Conservation (phyloP, 345 rosid genomes). For the Eucalyptus shirleyi region DNA sequence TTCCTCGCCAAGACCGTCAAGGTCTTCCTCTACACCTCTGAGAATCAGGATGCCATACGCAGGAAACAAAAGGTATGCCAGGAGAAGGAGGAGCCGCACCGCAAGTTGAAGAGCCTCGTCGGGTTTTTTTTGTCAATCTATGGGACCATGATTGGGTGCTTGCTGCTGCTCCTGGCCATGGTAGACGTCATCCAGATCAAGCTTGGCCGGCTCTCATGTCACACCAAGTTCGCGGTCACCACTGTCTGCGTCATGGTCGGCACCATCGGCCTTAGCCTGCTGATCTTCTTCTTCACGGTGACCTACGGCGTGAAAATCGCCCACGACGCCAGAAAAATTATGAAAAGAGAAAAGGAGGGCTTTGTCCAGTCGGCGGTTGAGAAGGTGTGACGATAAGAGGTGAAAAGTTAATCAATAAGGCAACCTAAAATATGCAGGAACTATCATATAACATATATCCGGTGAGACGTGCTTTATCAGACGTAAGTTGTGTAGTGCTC, state of each 20-base stretch:
- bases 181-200: not conserved
- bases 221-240: not conserved
- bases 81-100: not conserved
- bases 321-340: not conserved
- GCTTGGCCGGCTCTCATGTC: not conserved
- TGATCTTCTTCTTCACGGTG: not conserved
- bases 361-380: not conserved
- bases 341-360: too few relatives aligned
- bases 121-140: not conserved
- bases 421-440: not conserved
- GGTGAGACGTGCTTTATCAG: not conserved
- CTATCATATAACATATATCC: not conserved
- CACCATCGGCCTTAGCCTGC: not conserved
- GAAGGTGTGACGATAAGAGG: not conserved
- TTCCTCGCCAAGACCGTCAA: not conserved
- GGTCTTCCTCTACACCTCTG: not conserved
- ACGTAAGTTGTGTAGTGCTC: not conserved
- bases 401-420: not conserved
- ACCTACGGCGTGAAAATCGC: not conserved
- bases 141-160: not conserved
- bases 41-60: accelerated
- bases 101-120: not conserved
- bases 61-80: accelerated
- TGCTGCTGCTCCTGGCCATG: not conserved
- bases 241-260: not conserved